These are phyloP conservation scores for Chalara sp. DNA, from an alignment of 2,329 filamentous ascomycete species.

Conservation along the genomic window DNA sequence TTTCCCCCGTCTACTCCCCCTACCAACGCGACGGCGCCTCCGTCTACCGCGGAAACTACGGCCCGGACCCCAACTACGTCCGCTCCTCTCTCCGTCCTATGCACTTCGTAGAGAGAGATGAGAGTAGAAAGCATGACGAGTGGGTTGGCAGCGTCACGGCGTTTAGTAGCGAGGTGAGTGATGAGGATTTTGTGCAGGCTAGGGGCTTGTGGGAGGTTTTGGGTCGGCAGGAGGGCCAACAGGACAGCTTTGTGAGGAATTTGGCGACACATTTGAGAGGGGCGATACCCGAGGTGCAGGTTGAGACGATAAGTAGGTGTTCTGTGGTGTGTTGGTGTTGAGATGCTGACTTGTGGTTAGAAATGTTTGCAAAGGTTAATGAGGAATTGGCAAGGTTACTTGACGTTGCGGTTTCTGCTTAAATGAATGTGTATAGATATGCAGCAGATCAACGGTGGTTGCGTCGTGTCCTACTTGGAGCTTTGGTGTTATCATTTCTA, in stretches of 20 bases:
- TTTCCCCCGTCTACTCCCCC: slow-evolving; percentile 20
- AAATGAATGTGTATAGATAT: too few species aligned
- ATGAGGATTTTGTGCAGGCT: slow-evolving; percentile 28
- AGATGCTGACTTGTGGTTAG: neutral
- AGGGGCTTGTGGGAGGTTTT: slow-evolving; percentile 29
- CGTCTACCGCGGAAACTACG: slow-evolving; percentile 37
- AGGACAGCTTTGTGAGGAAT: slow-evolving; percentile 55
- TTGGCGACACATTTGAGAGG: slow-evolving; percentile 46
- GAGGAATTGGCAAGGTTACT: neutral
- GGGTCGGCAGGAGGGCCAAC: slow-evolving; percentile 44
- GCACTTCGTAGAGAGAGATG: neutral
- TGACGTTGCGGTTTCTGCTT: neutral
- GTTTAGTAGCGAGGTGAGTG: slow-evolving; percentile 34
- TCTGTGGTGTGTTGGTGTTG: neutral
- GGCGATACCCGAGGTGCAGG: slow-evolving; percentile 26
- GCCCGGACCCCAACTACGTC: slow-evolving; percentile 36
- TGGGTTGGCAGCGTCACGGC: slow-evolving; percentile 40
- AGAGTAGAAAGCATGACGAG: slow-evolving; percentile 37
- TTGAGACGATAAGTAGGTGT: slow-evolving; percentile 41
- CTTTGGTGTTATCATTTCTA: too few species aligned
- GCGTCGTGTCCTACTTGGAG: too few species aligned
- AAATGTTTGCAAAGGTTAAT: neutral
- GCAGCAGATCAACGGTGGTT: too few species aligned
- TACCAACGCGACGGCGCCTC: slow-evolving; percentile 34
- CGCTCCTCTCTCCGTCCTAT: slow-evolving; percentile 3